phyloP scores from a whole-genome alignment of 345 rosid genomes.

The Alliaria petiolata region DNA sequence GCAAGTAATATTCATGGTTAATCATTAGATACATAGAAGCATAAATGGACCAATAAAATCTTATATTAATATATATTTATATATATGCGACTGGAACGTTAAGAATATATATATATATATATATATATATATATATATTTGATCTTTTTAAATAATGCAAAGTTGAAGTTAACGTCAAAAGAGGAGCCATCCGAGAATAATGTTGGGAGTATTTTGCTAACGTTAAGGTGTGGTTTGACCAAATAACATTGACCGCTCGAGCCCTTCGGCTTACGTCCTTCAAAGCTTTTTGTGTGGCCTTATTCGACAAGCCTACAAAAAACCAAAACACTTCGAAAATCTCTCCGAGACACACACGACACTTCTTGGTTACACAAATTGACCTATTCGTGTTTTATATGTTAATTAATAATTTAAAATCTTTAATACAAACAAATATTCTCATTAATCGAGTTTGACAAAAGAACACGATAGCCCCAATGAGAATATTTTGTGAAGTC shows the following conservation, averaged over 20 bases:
- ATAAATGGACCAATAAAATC: background rate
- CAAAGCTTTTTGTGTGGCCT: constrained; percentile 31
- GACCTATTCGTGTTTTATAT: constrained; percentile 25
- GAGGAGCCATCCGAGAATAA: constrained; percentile 20
- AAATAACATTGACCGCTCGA: constrained; percentile 34
- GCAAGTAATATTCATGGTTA: background rate
- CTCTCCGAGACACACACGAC: constrained; percentile 33
- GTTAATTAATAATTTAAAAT: background rate
- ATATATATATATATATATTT: too few species aligned
- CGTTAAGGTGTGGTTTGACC: constrained; percentile 29
- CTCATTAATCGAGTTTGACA: constrained; percentile 30
- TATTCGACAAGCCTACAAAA: constrained; percentile 30
- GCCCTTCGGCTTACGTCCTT: constrained; percentile 32
- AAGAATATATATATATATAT: too few species aligned
- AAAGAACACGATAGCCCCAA: constrained; percentile 18
- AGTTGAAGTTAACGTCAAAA: constrained; percentile 22
- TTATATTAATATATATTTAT: background rate
- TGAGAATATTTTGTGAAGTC: constrained; percentile 23
- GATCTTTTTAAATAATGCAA: background rate
- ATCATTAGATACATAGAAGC: background rate
- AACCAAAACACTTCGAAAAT: constrained; percentile 30
- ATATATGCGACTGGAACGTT: background rate
- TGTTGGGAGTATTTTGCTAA: constrained; percentile 14
- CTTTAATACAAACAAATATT: constrained; percentile 18
- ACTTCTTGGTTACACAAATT: constrained; percentile 34